Evolutionary conservation across 768 basidiomycete species (phyloP), one percentile per base, ranked within the genome.

Genomic region (Trametes punicea): DNA sequence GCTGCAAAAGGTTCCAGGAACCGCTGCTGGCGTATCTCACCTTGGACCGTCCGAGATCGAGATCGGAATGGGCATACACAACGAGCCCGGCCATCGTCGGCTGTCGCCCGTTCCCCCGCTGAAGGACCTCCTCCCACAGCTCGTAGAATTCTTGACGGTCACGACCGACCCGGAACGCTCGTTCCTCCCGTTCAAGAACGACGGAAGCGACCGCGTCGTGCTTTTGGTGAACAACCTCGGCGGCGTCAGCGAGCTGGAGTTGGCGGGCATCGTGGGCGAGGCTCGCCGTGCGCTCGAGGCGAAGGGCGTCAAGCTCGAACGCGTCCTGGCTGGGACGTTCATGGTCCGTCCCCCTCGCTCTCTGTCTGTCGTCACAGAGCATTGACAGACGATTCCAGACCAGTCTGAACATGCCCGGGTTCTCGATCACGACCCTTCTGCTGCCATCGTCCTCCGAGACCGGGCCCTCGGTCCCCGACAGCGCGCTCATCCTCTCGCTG

Each of bases 21-120:
- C 90, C 5, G 83, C 83, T 0, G 67, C 79, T 1, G 66, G 76
- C 3, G 70, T 81, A 31, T 78, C 81, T 11, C 77, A 82, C 65
- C 75, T 93, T 21, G 75, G 74, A 3, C 64, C 70, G 11, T 72
- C 79, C 20, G 89, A 93, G 68, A 82, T 93, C 50, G 93, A 96
- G 71, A 87, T 96, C 56, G 93, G 93, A 16, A 83, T 91, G 76
- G 90, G 93, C 11, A 89, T 96, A 54, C 93, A 96, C 73, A 96
- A 96, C 64, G 93, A 96, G 72, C 82, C 84, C 44, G 93, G 89
- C 7, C 78, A 84, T 59, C 73, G 75, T 38, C 84, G 84, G 26
- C 62, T 88, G 31, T 84, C 85, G 0, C 89, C 88, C 4, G 75
- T 87, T 2, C 92, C 93, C 0, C 77, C 85, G 9, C 79, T 90